Conservation (phyloP, 2,329 filamentous ascomycete species). For the Fusarium scirpi region DNA sequence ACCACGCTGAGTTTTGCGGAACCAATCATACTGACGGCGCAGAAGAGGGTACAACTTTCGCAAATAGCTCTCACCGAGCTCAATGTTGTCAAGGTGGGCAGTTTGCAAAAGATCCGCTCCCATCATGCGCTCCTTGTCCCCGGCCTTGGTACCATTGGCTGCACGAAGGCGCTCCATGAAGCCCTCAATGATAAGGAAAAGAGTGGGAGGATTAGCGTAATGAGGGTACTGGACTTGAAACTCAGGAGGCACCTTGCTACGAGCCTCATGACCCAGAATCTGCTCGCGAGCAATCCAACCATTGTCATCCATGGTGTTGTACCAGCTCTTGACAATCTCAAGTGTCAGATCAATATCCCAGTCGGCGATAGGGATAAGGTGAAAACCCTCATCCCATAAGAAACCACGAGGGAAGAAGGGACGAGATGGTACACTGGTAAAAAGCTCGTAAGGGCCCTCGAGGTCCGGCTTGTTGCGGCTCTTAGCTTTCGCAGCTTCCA, state of each 20-base stretch:
- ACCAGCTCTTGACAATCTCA: constrained; percentile 95
- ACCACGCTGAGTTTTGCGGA: constrained; percentile 89
- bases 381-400: constrained; percentile 98
- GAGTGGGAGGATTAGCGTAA: constrained; percentile 95
- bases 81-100: constrained; percentile 74
- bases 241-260: constrained; percentile 92
- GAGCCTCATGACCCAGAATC: constrained; percentile 90
- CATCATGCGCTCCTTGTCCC: constrained; percentile 58
- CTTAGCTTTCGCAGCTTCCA: constrained; percentile 85
- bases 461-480: constrained; percentile 73
- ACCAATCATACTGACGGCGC: constrained; percentile 93
- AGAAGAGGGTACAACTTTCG: constrained; percentile 85
- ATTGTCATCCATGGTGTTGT: constrained; percentile 93
- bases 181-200: constrained; percentile 88
- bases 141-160: constrained; percentile 60
- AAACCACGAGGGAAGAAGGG: constrained; percentile 98
- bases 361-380: constrained; percentile 88
- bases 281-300: constrained; percentile 98
- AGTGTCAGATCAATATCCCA: constrained; percentile 92
- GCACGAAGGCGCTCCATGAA: constrained; percentile 83
- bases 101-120: constrained; percentile 65
- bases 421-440: constrained; percentile 89
- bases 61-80: constrained; percentile 77
- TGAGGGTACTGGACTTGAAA: constrained; percentile 97
- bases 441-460: constrained; percentile 89